These are phyloP conservation scores for Penicillium ucsense DNA, from an alignment of 495 filamentous ascomycete species.

Conservation along the genomic window DNA sequence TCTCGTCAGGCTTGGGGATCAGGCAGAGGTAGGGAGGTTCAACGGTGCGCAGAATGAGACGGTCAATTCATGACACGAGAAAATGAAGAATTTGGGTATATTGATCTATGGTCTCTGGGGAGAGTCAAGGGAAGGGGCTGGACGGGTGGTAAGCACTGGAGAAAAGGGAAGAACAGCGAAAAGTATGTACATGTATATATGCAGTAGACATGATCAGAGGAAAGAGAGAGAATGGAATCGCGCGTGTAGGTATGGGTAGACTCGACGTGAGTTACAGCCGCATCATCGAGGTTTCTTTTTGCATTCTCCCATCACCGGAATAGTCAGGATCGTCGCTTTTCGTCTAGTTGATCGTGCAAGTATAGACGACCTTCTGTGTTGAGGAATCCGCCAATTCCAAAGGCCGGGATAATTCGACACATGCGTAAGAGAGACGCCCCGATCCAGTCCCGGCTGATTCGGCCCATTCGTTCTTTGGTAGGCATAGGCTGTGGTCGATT, in stretches of 20 bases:
- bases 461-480: conserved; percentile 45
- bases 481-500: conserved; percentile 45
- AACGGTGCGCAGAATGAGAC: not conserved
- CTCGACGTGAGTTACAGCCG: too few relatives aligned
- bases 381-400: conserved; percentile 80
- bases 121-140: not conserved
- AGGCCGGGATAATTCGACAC: conserved; percentile 79
- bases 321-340: not conserved
- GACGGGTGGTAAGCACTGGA: not conserved
- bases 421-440: conserved; percentile 65
- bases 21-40: too few relatives aligned
- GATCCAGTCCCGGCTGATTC: conserved; percentile 63
- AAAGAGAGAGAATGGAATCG: too few relatives aligned
- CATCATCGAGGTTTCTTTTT: too few relatives aligned
- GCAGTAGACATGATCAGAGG: too few relatives aligned
- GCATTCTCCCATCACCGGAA: too few relatives aligned
- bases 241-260: too few relatives aligned
- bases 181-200: too few relatives aligned
- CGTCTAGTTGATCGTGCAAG: conserved; percentile 22
- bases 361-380: conserved; percentile 49
- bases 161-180: too few relatives aligned
- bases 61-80: not conserved
- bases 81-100: conserved; percentile 16
- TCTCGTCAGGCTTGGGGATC: too few relatives aligned
- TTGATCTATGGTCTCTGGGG: conserved; percentile 14